Conservation (phyloP, 1,284 basidiomycete genomes). For the Dichomitus squalens region DNA sequence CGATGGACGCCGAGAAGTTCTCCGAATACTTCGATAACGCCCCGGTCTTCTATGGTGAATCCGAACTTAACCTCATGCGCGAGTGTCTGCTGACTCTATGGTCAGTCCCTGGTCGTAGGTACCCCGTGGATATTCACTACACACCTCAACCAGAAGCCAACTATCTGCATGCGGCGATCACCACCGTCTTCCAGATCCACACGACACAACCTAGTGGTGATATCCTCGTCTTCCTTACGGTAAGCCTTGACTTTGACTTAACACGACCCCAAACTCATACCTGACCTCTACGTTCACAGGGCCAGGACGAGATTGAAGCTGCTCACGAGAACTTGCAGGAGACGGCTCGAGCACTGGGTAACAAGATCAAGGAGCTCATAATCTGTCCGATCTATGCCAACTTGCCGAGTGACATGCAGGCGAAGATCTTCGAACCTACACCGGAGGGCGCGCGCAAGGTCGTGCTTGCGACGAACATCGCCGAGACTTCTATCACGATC, state of each 20-base stretch:
- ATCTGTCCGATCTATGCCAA: conserved; percentile 99
- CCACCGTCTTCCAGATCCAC: conserved; percentile 98
- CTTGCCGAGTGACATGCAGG: conserved; percentile 97
- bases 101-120: conserved; percentile 92
- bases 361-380: conserved; percentile 94
- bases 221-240: conserved; percentile 96
- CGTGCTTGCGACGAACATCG: conserved; percentile 98
- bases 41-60: conserved; percentile 87
- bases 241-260: conserved; percentile 37
- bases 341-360: conserved; percentile 92
- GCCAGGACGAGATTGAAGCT: conserved; percentile 99
- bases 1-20: conserved; percentile 95
- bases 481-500: conserved; percentile 97
- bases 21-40: conserved; percentile 95
- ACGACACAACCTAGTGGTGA: conserved; percentile 99
- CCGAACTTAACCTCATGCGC: neutral
- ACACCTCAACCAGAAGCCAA: conserved; percentile 98
- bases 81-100: neutral
- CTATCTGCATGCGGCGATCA: conserved; percentile 98
- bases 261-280: neutral
- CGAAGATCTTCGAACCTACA: conserved; percentile 99
- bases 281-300: conserved; percentile 45
- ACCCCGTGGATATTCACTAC: conserved; percentile 98
- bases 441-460: conserved; percentile 96
- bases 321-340: conserved; percentile 96